Base-by-base conservation (phyloP, 2,329 filamentous ascomycete species). In the Bipolaris sorokiniana region DNA sequence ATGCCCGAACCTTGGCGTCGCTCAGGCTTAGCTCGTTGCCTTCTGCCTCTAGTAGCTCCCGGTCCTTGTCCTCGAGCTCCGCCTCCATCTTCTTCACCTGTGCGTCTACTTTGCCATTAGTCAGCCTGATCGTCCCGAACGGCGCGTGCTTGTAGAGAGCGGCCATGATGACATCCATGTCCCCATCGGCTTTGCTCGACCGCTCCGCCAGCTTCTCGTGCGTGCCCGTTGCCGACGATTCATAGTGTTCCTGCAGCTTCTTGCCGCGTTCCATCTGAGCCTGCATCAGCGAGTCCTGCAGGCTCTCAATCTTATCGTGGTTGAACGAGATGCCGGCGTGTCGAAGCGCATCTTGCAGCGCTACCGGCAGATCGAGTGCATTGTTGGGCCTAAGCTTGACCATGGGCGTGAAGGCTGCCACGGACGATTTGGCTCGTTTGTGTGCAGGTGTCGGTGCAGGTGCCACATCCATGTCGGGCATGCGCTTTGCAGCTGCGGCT, bases 61-160 rank as follows among this genome's bases (percentile, higher is more conserved):
- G 63, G 18, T 77, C 76, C 18, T 77, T 65, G 4, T 64, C 63
- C 57, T 78, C 74, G 34, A 80, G 72, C 22, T 73, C 66, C 31
- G 55, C 55, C 56, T 80, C 78, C 58, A 80, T 65, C 13, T 58
- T 58, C 23, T 73, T 73, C 53, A 81, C 18, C 22, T 69, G 64
- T 5, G 60, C 63, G 28, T 78, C 71, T 37, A 75, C 40, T 33
- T 61, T 63, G 11, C 62, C 38, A 42, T 71, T 59, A 0, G 61
- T 64, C 52, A 76, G 53, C 41, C 62, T 59, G 31, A 76, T 65
- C 22, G 64, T 54, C 41, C 66, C 60, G 56, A 72, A 77, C 15
- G 68, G 63, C 4, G 71, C 73, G 40, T 79, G 72, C n/a, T 69
- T 68, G 58, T 76, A 78, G 28, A 81, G 59, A 4, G 74, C 75